Conservation (phyloP, 2,329 filamentous ascomycete genomes). For the Aspergillus ruber region DNA sequence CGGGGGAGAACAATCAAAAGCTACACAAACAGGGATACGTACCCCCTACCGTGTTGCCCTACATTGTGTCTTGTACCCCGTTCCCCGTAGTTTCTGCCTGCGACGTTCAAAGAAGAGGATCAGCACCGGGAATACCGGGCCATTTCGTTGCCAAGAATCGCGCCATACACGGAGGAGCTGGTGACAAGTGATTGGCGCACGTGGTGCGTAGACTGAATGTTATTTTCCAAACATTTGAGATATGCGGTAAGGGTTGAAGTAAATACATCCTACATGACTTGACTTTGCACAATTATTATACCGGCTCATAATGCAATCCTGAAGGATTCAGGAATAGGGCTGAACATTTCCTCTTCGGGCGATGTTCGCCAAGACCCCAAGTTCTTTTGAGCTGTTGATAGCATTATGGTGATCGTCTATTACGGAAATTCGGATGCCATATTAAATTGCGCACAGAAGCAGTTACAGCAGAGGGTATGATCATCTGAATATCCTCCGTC, state of each 20-base stretch:
- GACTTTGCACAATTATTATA: too few relatives aligned
- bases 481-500: conserved; percentile 40
- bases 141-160: not conserved
- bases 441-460: not conserved
- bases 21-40: too few relatives aligned
- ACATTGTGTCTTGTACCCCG: not conserved
- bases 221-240: too few relatives aligned
- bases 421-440: not conserved
- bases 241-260: too few relatives aligned
- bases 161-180: not conserved
- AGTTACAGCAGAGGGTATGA: not conserved
- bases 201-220: too few relatives aligned
- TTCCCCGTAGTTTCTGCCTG: not conserved
- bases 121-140: not conserved
- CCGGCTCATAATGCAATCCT: too few relatives aligned
- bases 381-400: too few relatives aligned
- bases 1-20: not conserved
- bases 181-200: too few relatives aligned
- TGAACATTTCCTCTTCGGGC: too few relatives aligned
- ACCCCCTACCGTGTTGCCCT: not conserved
- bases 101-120: not conserved
- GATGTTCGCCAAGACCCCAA: too few relatives aligned
- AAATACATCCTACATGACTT: too few relatives aligned
- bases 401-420: not conserved
- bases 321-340: too few relatives aligned